Evolutionary conservation across 2,329 filamentous ascomycete genomes (phyloP).

Genomic region (Arthrobotrys entomopaga): DNA sequence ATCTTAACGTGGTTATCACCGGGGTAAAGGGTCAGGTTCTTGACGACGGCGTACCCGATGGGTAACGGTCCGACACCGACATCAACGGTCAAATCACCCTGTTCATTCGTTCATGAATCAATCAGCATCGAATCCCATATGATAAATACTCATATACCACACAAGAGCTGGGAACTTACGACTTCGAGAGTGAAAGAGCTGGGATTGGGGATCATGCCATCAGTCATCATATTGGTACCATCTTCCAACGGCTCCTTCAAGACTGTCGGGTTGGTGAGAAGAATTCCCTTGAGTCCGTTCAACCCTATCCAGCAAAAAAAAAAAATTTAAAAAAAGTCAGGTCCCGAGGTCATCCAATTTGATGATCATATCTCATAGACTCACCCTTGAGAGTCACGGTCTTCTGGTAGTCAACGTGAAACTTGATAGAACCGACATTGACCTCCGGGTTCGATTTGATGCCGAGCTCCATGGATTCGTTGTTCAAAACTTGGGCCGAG

Average conservation of each 20-base stretch:
- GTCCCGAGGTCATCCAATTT: background rate
- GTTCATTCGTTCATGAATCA: slow-evolving; percentile 13
- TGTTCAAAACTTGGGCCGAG: slow-evolving; percentile 68
- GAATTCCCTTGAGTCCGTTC: slow-evolving; percentile 69
- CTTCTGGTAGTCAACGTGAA: slow-evolving; percentile 69
- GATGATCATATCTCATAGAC: background rate
- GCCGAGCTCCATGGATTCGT: slow-evolving; percentile 66
- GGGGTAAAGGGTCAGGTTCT: slow-evolving; percentile 70
- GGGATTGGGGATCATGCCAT: slow-evolving; percentile 71
- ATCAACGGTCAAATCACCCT: slow-evolving; percentile 73
- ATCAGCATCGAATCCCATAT: background rate
- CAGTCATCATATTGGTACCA: slow-evolving; percentile 72
- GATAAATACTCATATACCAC: background rate
- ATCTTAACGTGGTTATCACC: slow-evolving; percentile 70
- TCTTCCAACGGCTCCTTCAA: slow-evolving; percentile 62
- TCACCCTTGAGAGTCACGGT: slow-evolving; percentile 66
- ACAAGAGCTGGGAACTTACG: slow-evolving; percentile 63
- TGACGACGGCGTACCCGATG: slow-evolving; percentile 70
- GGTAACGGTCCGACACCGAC: slow-evolving; percentile 67
- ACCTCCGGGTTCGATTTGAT: slow-evolving; percentile 68
- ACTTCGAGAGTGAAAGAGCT: slow-evolving; percentile 73
- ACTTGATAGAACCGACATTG: slow-evolving; percentile 66
- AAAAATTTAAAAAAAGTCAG: no score
- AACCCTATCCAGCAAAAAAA: slow-evolving; percentile 61
- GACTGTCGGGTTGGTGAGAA: slow-evolving; percentile 67